Evolutionary conservation across 163 green algal genomes (phyloP).

Genomic region (Chlamydomonas reinhardtii): DNA sequence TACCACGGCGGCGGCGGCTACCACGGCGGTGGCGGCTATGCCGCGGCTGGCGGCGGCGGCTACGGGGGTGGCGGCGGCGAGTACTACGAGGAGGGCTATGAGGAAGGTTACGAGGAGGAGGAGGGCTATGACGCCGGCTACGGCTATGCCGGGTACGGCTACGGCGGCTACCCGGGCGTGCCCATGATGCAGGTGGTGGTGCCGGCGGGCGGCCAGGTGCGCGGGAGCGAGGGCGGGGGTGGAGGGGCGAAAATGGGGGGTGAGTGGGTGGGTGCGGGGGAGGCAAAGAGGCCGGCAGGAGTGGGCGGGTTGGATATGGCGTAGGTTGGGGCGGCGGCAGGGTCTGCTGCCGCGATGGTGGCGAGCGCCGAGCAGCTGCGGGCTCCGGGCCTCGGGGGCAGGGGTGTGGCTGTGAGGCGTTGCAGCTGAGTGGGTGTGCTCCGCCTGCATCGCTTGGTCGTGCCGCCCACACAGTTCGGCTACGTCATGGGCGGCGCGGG

Average conservation of each 20-base stretch:
- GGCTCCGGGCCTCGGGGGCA: too few relatives aligned
- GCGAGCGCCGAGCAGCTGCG: too few relatives aligned
- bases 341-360: too few relatives aligned
- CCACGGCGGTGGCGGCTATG: constrained; percentile 19
- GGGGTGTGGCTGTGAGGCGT: too few relatives aligned
- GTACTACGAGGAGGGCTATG: constrained; percentile 60
- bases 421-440: too few relatives aligned
- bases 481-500: constrained; percentile 16
- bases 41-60: neutral
- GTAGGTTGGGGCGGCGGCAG: too few relatives aligned
- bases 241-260: constrained; percentile 53
- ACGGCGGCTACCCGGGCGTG: constrained; percentile 52
- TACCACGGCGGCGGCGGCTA: neutral
- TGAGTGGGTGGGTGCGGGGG: neutral
- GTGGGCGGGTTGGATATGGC: too few relatives aligned
- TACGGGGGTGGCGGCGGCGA: constrained; percentile 28
- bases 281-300: too few relatives aligned
- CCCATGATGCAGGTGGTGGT: constrained; percentile 82
- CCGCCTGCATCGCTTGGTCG: too few relatives aligned
- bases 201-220: constrained; percentile 74
- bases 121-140: constrained; percentile 53
- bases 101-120: constrained; percentile 52
- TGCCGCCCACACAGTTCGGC: neutral
- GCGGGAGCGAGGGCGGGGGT: constrained; percentile 20
- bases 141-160: constrained; percentile 37